Evolutionary conservation across 208 protist genomes (phyloP).

Genomic region (Crithidia bombi): DNA sequence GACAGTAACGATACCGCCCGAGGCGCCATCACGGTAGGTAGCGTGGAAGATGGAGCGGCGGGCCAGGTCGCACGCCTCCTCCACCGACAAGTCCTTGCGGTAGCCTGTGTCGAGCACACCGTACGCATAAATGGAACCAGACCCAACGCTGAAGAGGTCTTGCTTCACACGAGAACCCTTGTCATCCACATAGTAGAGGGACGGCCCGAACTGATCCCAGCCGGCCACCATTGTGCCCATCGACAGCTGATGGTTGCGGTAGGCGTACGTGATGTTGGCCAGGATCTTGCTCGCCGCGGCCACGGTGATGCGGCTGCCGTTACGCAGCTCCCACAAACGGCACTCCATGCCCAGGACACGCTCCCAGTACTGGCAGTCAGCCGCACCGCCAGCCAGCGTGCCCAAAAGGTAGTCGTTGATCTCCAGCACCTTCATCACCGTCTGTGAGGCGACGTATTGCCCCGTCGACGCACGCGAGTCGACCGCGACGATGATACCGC

Average conservation of each 20-base stretch:
- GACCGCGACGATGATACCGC: conserved; percentile 98
- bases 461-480: conserved; percentile 99
- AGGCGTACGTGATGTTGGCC: conserved; percentile 98
- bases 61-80: conserved; percentile 98
- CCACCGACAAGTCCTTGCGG: conserved; percentile 92
- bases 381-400: conserved; percentile 99
- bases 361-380: conserved; percentile 99
- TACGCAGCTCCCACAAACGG: conserved; percentile 94
- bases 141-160: conserved; percentile 98
- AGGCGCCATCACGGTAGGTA: conserved; percentile 98
- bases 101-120: conserved; percentile 98
- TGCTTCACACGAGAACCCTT: conserved; percentile 99
- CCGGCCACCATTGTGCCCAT: conserved; percentile 99
- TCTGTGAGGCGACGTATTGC: conserved; percentile 98
- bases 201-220: conserved; percentile 97
- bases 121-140: conserved; percentile 99
- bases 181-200: conserved; percentile 99
- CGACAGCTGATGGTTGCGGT: conserved; percentile 97
- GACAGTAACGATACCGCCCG: conserved; percentile 97
- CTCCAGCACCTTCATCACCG: conserved; percentile 99
- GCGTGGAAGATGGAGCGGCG: conserved; percentile 99
- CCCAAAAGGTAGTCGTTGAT: conserved; percentile 99
- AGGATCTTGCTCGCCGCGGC: conserved; percentile 99
- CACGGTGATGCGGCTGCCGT: conserved; percentile 98
- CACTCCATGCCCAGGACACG: conserved; percentile 96